A percentile compares a stretch with the other conserved stretches of the same genome.
phyloP scores from a whole-genome alignment of 1,284 basidiomycete species.

The Irpex rosettiformis region DNA sequence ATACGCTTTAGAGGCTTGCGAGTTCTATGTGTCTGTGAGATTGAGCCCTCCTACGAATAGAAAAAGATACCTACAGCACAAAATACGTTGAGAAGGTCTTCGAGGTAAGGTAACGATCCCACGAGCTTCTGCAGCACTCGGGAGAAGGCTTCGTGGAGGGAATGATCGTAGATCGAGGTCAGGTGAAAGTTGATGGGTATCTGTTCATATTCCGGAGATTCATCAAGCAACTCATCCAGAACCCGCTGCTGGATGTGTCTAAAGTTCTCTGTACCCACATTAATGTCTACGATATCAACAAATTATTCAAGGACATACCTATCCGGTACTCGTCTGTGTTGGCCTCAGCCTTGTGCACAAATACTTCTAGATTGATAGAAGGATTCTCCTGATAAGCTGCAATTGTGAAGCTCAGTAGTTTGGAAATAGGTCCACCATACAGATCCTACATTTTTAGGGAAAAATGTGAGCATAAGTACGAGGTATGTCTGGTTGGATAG shows the following conservation, averaged over 20 bases:
- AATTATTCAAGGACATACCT: slow-evolving; percentile 45
- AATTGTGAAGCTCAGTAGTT: slow-evolving; percentile 75
- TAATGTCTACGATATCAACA: slow-evolving; percentile 1
- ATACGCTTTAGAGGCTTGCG: slow-evolving; percentile 89
- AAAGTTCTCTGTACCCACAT: slow-evolving; percentile 66
- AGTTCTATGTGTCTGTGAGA: slow-evolving; percentile 61
- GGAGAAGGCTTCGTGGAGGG: slow-evolving; percentile 86
- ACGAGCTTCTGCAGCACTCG: slow-evolving; percentile 73
- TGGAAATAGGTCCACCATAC: slow-evolving; percentile 74
- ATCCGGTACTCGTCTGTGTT: slow-evolving; percentile 91
- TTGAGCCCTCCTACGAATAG: neutral
- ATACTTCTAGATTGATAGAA: slow-evolving; percentile 83
- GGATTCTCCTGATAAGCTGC: slow-evolving; percentile 76
- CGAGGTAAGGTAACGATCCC: slow-evolving; percentile 67
- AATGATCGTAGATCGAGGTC: slow-evolving; percentile 88
- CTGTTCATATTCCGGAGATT: slow-evolving; percentile 64
- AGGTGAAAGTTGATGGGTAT: slow-evolving; percentile 78
- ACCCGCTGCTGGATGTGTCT: slow-evolving; percentile 84
- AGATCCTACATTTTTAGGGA: slow-evolving; percentile 43
- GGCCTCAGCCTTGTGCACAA: slow-evolving; percentile 95
- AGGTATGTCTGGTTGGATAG: neutral
- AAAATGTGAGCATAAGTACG: neutral
- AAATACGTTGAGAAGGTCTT: slow-evolving; percentile 80
- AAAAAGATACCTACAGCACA: slow-evolving; percentile 54
- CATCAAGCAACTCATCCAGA: slow-evolving; percentile 77